Evolutionary conservation across 179 eudicot genomes (phyloP).

Genomic region (Actinidia chinensis): DNA sequence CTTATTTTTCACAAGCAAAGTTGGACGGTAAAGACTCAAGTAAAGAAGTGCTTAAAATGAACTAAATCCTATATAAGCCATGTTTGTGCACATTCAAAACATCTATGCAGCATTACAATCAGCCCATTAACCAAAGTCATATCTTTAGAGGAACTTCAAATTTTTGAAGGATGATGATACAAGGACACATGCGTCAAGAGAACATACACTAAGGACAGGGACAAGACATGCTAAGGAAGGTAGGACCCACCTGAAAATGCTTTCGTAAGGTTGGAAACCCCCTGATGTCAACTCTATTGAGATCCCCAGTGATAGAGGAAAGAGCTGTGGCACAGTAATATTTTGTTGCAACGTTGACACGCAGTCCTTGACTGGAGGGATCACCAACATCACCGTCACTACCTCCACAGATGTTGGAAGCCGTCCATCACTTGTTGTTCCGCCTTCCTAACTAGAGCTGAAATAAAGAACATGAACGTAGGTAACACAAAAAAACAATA

Average conservation of each 20-base stretch:
- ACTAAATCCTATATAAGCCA: constrained; percentile 2
- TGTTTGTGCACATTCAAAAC: constrained; percentile 2
- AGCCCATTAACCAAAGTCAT: constrained; percentile 6
- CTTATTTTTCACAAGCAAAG: not conserved
- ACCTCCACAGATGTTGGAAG: constrained; percentile 89
- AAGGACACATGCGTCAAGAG: not conserved
- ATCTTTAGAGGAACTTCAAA: not conserved
- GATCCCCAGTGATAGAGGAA: constrained; percentile 87
- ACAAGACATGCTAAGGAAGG: not conserved
- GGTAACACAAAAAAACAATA: too few relatives aligned
- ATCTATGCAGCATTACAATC: not conserved
- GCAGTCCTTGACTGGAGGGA: constrained; percentile 55
- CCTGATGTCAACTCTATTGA: constrained; percentile 83
- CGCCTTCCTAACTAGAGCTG: constrained; percentile 77
- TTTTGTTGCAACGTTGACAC: constrained; percentile 79
- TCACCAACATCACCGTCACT: constrained; percentile 92
- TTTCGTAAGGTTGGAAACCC: constrained; percentile 82
- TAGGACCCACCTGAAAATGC: constrained; percentile 80
- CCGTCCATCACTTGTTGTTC: constrained; percentile 66
- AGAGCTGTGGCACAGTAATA: constrained; percentile 96
- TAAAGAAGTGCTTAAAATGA: not conserved
- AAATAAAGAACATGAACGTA: constrained; percentile 18
- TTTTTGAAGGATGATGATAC: not conserved
- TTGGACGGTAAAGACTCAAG: not conserved
- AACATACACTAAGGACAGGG: not conserved